Evolutionary conservation across 2,329 filamentous ascomycete species (phyloP).

Genomic region (Achaetomium macrosporum): DNA sequence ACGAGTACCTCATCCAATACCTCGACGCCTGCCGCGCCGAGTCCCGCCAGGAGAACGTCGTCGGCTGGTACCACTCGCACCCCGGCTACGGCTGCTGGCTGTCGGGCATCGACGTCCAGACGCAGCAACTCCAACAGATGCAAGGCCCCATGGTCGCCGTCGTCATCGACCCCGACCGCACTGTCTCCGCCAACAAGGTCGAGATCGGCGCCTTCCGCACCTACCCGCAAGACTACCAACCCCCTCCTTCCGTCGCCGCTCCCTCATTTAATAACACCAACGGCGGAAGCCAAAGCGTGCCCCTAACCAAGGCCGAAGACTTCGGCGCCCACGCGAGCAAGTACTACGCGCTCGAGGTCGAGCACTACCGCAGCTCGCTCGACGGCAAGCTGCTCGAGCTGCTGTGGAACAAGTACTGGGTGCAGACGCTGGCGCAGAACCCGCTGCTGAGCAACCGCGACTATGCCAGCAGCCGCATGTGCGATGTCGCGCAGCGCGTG

Average conservation of each 20-base stretch:
- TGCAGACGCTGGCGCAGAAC: slow-evolving; percentile 86
- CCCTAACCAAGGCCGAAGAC: slow-evolving; percentile 88
- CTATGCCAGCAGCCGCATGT: slow-evolving; percentile 86
- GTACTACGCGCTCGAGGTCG: slow-evolving; percentile 88
- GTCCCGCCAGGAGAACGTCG: slow-evolving; percentile 79
- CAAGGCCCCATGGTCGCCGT: slow-evolving; percentile 91
- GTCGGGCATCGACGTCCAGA: slow-evolving; percentile 89
- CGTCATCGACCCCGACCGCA: slow-evolving; percentile 93
- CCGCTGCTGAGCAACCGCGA: slow-evolving; percentile 89
- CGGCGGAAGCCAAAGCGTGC: slow-evolving; percentile 61
- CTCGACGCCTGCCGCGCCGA: slow-evolving; percentile 68
- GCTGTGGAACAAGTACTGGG: slow-evolving; percentile 99
- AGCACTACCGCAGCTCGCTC: slow-evolving; percentile 89
- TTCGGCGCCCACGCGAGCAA: slow-evolving; percentile 87
- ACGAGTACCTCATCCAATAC: slow-evolving; percentile 94
- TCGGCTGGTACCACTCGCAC: slow-evolving; percentile 98
- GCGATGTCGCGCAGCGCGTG: slow-evolving; percentile 80
- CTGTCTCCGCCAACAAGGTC: slow-evolving; percentile 88
- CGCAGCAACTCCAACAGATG: slow-evolving; percentile 79
- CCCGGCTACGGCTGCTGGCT: slow-evolving; percentile 98
- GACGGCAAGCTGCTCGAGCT: slow-evolving; percentile 81
- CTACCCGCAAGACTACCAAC: slow-evolving; percentile 66
- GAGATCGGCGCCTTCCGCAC: slow-evolving; percentile 97
- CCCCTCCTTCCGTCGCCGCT: not conserved
- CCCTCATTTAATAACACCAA: not conserved